Conservation (phyloP, 306 rosid species). For the Albizia julibrissin region DNA sequence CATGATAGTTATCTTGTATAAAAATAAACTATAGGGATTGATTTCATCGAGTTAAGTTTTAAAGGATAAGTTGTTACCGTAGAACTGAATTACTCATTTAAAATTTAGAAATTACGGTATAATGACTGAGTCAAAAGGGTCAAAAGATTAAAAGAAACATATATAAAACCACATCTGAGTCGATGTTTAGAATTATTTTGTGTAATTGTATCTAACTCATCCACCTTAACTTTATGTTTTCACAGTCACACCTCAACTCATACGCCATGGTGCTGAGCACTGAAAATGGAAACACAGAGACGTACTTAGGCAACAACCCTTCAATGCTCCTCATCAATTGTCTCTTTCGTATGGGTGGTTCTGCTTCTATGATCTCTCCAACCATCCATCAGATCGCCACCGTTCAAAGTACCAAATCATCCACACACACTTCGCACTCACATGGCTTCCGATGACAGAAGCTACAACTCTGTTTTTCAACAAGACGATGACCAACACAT, state of each 20-base stretch:
- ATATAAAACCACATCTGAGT: too few species aligned
- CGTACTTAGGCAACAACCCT: conserved; percentile 24
- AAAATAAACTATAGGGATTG: too few species aligned
- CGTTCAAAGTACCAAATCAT: conserved; percentile 32
- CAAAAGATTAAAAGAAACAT: too few species aligned
- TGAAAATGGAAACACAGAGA: neutral
- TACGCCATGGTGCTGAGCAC: conserved; percentile 24
- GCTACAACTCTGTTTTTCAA: conserved; percentile 19
- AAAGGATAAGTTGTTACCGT: too few species aligned
- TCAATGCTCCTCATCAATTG: conserved; percentile 35
- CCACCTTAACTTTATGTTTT: neutral
- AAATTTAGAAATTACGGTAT: too few species aligned
- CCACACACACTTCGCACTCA: conserved; percentile 21
- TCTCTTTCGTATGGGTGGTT: conserved; percentile 31
- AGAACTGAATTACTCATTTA: too few species aligned
- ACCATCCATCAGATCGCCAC: neutral
- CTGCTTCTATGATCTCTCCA: conserved; percentile 32
- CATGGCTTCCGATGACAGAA: conserved; percentile 15
- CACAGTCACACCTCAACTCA: conserved; percentile 16
- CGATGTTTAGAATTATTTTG: too few species aligned
- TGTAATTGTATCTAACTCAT: neutral
- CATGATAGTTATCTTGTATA: too few species aligned
- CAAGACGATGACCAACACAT: conserved; percentile 21
- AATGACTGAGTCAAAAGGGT: too few species aligned
- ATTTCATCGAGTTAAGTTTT: too few species aligned